Base-by-base conservation (phyloP, 2,329 filamentous ascomycete genomes). In the Pseudocercospora macadamiae region DNA sequence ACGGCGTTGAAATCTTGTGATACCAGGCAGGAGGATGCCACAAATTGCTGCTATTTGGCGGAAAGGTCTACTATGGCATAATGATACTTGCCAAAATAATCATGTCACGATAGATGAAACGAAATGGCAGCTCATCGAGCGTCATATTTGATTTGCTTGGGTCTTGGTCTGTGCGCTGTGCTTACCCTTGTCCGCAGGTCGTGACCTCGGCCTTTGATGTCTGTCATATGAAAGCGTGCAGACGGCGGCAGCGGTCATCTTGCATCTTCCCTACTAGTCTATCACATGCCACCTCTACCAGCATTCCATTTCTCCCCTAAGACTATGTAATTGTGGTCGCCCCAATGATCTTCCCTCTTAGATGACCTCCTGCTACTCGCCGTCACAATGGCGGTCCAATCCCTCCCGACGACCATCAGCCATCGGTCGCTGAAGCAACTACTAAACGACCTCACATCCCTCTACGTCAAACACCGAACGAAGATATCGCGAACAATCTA, bases 401-500 rank as follows among this genome's bases (percentile, higher is more conserved):
- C 65, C 18, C 52, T 60, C 26, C 54, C 64, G 10, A 52, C 48
- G 19, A 47, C 62, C 49, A 51, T 71, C 60, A 71, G 70, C 42
- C 70, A 67, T 52, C 70, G 71, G 36, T 70, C 68, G 12, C 61
- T 70, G 44, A 72, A 72, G 48, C 61, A 69, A 56, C 63, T 73
- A 4, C 65, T 73, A 42, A 60, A 54, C 44, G 69, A 87, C 66
- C 79, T 96, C 62, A 88, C 88, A 2, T 75, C 81, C 51, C 82
- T 91, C 49, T 96, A 96, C 76, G 82, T 93, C 63, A 82, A 84
- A 62, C 87, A 96, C 76, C 90, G 92, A 67, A 91, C 87, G 51
- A 86, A 86, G 66, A 92, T 96, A 75, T 93, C 91, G 19, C 88
- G 90, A 70, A 86, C 86, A 64, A 86, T 96, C 67, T 96, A 96